Evolutionary conservation across 148 eudicot genomes (phyloP).

Genomic region (Arbutus unedo): DNA sequence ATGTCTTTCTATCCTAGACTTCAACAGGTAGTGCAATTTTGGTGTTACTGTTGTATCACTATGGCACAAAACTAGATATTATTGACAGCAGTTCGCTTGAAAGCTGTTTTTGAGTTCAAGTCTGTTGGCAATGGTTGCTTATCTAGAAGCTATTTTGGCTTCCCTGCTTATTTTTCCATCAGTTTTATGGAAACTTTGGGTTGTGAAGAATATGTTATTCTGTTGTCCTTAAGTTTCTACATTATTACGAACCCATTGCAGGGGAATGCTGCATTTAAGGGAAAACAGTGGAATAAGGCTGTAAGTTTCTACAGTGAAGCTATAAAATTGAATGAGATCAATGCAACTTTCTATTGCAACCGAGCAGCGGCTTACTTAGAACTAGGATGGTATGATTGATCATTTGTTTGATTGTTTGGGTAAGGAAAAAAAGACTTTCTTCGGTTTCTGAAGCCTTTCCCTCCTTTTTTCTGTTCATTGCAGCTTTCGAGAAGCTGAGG

Average conservation of each 20-base stretch:
- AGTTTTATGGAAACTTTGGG: neutral
- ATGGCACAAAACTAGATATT: neutral
- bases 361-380: slow-evolving; percentile 92
- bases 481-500: slow-evolving; percentile 78
- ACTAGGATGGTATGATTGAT: slow-evolving; percentile 54
- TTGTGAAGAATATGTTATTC: neutral
- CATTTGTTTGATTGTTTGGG: neutral
- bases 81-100: neutral
- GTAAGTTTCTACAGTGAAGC: slow-evolving; percentile 72
- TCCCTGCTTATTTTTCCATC: neutral
- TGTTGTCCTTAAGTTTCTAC: neutral
- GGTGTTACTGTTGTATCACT: neutral
- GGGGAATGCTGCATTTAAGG: slow-evolving; percentile 92
- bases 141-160: neutral
- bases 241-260: slow-evolving; percentile 20
- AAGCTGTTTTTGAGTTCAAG: slow-evolving; percentile 1
- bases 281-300: slow-evolving; percentile 77
- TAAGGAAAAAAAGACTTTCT: neutral
- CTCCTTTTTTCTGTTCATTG: slow-evolving; percentile 18
- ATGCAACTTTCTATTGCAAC: slow-evolving; percentile 73
- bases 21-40: too few species aligned
- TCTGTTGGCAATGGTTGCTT: slow-evolving; percentile 1
- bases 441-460: slow-evolving; percentile 2
- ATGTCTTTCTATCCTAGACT: neutral
- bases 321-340: slow-evolving; percentile 55